A percentile compares a stretch with the other conserved stretches of the same genome.
phyloP scores from a whole-genome alignment of 106 monocot species.

The Alisma plantagoaquatica region DNA sequence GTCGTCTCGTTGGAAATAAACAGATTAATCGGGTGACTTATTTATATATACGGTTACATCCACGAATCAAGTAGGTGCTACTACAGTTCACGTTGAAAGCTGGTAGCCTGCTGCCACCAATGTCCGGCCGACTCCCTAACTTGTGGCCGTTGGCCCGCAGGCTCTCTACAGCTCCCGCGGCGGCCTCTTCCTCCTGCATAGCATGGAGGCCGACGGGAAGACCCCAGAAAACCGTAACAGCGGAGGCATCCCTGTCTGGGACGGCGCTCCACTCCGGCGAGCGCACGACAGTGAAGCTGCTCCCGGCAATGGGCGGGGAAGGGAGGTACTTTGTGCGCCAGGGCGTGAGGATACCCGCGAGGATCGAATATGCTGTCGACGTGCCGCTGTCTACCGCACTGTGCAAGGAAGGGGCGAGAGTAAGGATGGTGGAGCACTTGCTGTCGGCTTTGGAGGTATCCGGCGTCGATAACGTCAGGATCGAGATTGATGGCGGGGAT shows the following conservation, averaged over 20 bases:
- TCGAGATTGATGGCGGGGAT: constrained; percentile 69
- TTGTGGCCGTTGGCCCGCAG: too few relatives aligned
- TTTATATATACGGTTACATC: too few relatives aligned
- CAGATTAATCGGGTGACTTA: too few relatives aligned
- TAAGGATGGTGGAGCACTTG: constrained; percentile 88
- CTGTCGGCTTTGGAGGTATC: constrained; percentile 71
- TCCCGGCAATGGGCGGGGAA: constrained; percentile 78
- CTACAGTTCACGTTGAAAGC: too few relatives aligned
- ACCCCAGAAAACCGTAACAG: constrained; percentile 63
- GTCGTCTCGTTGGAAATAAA: too few relatives aligned
- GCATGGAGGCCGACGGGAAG: constrained; percentile 31
- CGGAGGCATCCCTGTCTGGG: constrained; percentile 29
- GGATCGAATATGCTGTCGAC: constrained; percentile 33
- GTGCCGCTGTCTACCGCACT: constrained; percentile 65
- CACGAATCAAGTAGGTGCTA: too few relatives aligned
- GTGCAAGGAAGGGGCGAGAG: constrained; percentile 19
- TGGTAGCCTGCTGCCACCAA: not conserved
- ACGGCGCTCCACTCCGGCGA: constrained; percentile 73
- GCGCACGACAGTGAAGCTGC: constrained; percentile 29
- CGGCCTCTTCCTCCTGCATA: not conserved
- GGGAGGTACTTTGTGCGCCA: constrained; percentile 60
- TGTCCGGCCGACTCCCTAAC: too few relatives aligned
- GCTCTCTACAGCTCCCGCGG: not conserved
- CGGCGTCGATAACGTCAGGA: constrained; percentile 74
- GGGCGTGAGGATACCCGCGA: constrained; percentile 40